Evolutionary conservation across 2,329 filamentous ascomycete genomes (phyloP), one percentile per base, ranked within the genome.

Genomic region (Neopestalotiopsis clavispora): DNA sequence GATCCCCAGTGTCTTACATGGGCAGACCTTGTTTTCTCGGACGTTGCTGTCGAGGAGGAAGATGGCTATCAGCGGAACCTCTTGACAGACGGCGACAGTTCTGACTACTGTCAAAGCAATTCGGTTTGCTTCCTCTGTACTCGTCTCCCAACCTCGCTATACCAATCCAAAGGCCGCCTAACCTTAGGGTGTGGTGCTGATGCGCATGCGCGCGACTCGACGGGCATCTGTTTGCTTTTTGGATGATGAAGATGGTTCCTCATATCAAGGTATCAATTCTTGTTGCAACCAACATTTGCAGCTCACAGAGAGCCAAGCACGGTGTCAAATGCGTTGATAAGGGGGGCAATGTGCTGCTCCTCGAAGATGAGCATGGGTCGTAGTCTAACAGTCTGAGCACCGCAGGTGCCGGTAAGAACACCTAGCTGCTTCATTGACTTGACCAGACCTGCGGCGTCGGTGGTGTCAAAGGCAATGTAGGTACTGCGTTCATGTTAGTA

Each of bases 351-450:
- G 52, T 98, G 95, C 79, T 92, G 89, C 86, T 94, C 89, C 88
- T 97, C 92, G 86, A 97, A 96, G 76, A 95, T 91, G 75, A 97
- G 83, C 94, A 97, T 97, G 56, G 94, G 94, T 75, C 94, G 85
- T 78, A 97, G 83, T 65, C 94, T 85, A 12, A 97, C 92, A 34
- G 94, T 94, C 67, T 77, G 85, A 76, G 87, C 86, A 12, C 94
- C 94, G 74, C 90, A 92, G 65, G 94, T 94, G 71, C 94, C 94
- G 78, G 97, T 92, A 82, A 97, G 97, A 78, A 97, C 83, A 71
- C 94, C 94, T 42, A 93, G 28, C 13, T 28, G 84, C 4, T 81
- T 84, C 90, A 97, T 97, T 71, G 92, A 93, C 83, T 88, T 91
- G 80, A 83, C 88, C 71, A 97, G 81, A 82, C 97, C 92, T 77